Evolutionary conservation across 306 rosid genomes (phyloP), one percentile per base, ranked within the genome.

Genomic region (Lathyrus tuberosus): DNA sequence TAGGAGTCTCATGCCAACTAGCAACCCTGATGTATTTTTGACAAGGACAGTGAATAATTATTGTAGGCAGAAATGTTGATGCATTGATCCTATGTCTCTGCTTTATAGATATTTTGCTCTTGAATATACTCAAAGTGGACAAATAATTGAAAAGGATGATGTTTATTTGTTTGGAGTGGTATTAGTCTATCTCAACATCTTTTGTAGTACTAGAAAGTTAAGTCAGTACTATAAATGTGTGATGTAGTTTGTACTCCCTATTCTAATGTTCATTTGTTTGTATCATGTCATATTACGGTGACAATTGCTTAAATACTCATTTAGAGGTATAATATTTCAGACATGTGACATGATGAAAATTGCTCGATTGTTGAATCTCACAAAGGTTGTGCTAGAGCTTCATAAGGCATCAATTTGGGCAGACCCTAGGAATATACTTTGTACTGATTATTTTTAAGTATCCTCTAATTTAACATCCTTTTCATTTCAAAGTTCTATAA

Each of bases 391-490:
- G 73, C 99, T 97, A 11, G 97, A 94, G 83, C 99, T 94, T 64
- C 97, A 94, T 79, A 90, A 94, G 78, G 79, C 84, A 73, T 94
- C 99, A 48, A 87, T 94, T 83, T 94, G 99, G 99, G 95, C 97
- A 15, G 99, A 94, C 72, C 96, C 91, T 37, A 91, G 96, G 99
- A 91, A 81, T 33, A 10, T 62, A 71, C 53, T 26, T 52, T 79
- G 42, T 64, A 77, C 52, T 82, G 57, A 54, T 51, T 17, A 24
- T 11, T 2, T 54, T 26, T 24, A 24, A 61, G n/a, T 74, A 51
- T 73, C 28, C 58, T 74, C 38, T 76, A 73, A 40, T 37, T 30
- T 68, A 62, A 30, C 67, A 33, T 59, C 70, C 67, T 62, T 49
- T 58, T 51, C 72, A 73, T 49, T 78, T 82, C 64, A 81, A 81